Evolutionary conservation across 176 grass and related monocot species (phyloP).

Genomic region (Sorghum bicolor): DNA sequence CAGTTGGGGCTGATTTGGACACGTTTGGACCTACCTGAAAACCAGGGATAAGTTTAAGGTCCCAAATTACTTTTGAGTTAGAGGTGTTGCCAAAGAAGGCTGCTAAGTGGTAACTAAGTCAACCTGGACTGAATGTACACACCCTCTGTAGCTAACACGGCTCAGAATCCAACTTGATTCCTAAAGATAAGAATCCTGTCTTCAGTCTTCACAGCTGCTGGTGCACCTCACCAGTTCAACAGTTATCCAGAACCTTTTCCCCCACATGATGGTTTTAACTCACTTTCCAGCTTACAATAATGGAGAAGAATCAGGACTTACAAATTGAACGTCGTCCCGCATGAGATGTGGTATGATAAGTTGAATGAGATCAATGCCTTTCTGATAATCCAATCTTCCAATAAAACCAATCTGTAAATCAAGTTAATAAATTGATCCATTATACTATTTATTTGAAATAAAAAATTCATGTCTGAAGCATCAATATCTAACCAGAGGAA

Average conservation of each 20-base stretch:
- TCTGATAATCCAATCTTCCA: slow-evolving; percentile 97
- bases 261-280: neutral
- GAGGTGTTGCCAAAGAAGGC: neutral
- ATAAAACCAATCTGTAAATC: slow-evolving; percentile 92
- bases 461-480: neutral
- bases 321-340: slow-evolving; percentile 77
- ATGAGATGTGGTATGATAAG: slow-evolving; percentile 64
- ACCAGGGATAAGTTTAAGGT: neutral
- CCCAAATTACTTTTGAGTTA: neutral
- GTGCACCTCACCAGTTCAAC: neutral
- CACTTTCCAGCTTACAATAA: neutral
- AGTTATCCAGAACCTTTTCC: neutral
- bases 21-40: neutral
- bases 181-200: neutral
- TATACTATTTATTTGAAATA: neutral
- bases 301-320: slow-evolving; percentile 39
- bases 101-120: neutral
- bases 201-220: neutral
- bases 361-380: slow-evolving; percentile 90
- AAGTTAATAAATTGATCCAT: slow-evolving; percentile 26
- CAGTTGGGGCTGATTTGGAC: neutral
- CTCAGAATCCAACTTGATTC: neutral
- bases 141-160: neutral
- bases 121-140: neutral
- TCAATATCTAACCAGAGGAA: slow-evolving; percentile 69